These are phyloP conservation scores for Eucalyptus regnans DNA, from an alignment of 345 rosid genomes.

Conservation along the genomic window DNA sequence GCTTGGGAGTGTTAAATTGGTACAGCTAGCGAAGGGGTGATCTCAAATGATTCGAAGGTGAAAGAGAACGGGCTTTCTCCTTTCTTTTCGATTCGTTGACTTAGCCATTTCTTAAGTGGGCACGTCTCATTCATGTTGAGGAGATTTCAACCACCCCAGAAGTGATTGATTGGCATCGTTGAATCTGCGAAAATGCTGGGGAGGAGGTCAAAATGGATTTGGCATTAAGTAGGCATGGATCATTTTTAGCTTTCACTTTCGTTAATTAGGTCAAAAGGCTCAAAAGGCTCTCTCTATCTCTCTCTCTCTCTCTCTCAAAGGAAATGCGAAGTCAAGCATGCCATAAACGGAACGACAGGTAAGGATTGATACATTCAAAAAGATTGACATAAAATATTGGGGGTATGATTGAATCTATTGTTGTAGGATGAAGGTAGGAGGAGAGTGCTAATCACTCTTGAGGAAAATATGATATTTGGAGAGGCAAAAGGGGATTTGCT, in stretches of 20 bases:
- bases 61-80: background rate
- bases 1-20: background rate
- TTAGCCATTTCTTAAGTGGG: background rate
- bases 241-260: background rate
- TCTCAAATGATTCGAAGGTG: background rate
- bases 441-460: background rate
- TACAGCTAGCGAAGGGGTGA: background rate
- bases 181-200: background rate
- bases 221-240: conserved; percentile 19
- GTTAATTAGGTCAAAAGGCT: background rate
- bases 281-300: background rate
- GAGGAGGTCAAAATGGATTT: conserved; percentile 10
- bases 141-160: background rate
- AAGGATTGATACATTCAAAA: background rate
- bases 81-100: background rate
- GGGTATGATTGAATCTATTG: background rate
- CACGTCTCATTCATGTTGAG: background rate
- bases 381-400: background rate
- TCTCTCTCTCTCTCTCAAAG: background rate
- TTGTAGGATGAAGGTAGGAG: conserved; percentile 5
- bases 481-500: conserved; percentile 15
- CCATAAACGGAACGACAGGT: conserved; percentile 3
- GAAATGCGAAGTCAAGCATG: background rate
- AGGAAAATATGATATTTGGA: conserved; percentile 6
- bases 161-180: background rate